A percentile compares a stretch with the other conserved stretches of the same genome.
Evolutionary conservation across 225 moss, liverwort and hornwort genomes (phyloP).

Genomic region (Rhytidiadelphus loreus): DNA sequence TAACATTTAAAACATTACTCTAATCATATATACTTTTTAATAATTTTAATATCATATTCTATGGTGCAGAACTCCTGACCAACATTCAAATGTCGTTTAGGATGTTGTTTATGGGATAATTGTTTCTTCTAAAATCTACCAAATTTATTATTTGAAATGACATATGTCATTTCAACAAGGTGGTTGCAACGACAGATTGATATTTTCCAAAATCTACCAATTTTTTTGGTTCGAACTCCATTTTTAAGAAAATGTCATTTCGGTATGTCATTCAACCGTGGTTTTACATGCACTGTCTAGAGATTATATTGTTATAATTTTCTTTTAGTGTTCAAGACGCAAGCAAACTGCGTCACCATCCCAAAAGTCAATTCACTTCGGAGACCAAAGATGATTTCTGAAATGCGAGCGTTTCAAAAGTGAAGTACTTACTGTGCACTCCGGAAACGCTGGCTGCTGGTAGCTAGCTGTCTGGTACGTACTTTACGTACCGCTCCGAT

Average conservation of each 20-base stretch:
- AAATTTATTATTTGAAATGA: not conserved
- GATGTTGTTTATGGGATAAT: not conserved
- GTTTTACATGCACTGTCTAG: not conserved
- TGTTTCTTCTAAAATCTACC: not conserved
- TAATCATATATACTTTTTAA: not conserved
- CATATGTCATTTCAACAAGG: not conserved
- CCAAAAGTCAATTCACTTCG: not conserved
- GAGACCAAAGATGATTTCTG: not conserved
- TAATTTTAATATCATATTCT: not conserved
- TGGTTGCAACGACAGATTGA: not conserved
- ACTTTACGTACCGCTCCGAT: not conserved
- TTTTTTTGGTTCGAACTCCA: not conserved
- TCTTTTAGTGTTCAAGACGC: not conserved
- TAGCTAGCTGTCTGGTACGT: no score
- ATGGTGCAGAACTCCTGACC: not conserved
- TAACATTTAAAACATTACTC: not conserved
- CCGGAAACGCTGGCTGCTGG: not conserved
- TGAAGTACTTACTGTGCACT: not conserved
- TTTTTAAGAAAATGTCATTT: not conserved
- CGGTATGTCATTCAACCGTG: not conserved
- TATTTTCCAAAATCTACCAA: not conserved
- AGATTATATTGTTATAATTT: not conserved
- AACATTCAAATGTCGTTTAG: not conserved
- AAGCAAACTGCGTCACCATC: not conserved
- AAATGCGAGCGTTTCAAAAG: not conserved